Evolutionary conservation across 768 basidiomycete genomes (phyloP), one percentile per base, ranked within the genome.

Genomic region (Agrocybe chaxingu): DNA sequence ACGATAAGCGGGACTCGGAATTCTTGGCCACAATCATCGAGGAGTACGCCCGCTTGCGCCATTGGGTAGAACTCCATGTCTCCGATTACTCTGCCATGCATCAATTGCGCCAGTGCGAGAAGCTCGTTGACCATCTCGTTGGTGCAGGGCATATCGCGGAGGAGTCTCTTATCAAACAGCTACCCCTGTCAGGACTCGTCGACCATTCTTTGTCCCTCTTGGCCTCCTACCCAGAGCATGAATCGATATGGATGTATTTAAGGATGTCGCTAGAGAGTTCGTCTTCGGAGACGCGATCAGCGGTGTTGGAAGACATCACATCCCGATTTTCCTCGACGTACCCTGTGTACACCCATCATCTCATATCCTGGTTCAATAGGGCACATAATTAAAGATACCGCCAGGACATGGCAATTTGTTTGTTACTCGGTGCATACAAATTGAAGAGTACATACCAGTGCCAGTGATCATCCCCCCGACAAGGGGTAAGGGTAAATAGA

Each of bases 61-160:
- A 53, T 41, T 89, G 87, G 87, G 69, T 87, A 9, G 73, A 81
- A 38, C 62, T 57, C n/a, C 84, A 89, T 58, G 69, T 86, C 30
- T 82, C 82, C 19, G 87, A 89, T 61, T 79, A 82, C 60, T 81
- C 83, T 41, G 80, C 86, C 3, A 71, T 81, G 36, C 78, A 87
- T 54, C 80, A 79, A 52, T 62, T 80, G 36, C 74, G 73, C 54
- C 62, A 62, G 30, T 57, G 81, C n/a, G 60, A 69, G 52, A 55
- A 51, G n/a, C 58, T 62, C 10, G 57, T 67, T 16, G 62, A 63
- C 36, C 55, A 56, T 44, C 51, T 65, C 39, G 47, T 49, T 9
- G 18, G 42, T 37, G 36, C 42, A 10, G 40, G 32, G 13, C 16
- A 47, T 12, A 39, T 50, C 18, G 42, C 42, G 42, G 39, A n/a